Base-by-base conservation (phyloP, 2,329 filamentous ascomycete species). In the Colletotrichum navitas region DNA sequence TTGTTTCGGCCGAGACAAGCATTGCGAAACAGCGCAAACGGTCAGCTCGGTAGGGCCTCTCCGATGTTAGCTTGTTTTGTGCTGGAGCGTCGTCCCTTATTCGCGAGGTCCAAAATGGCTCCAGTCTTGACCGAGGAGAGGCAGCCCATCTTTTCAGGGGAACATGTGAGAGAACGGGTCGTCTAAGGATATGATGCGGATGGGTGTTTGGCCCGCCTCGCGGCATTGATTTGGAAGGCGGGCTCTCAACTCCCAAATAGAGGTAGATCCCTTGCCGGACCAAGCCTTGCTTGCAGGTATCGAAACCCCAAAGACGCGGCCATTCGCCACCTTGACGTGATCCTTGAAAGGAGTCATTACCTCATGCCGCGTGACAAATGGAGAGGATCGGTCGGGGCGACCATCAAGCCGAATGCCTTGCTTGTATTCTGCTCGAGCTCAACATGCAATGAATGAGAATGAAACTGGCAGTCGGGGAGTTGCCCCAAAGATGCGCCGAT, bases 11-110 rank as follows among this genome's bases (percentile, higher is more conserved):
- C 21, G 11, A 39, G 59, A 32, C 59, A 32, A 43, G 65, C 65
- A 72, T 72, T 59, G 47, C 54, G 69, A 72, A 68, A 64, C 69
- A 12, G 16, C 39, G 45, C 39, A n/a, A 24, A 58, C 68, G 36
- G 47, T 51, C 65, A 49, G 24, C 65, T 68, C 54, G 59, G 65
- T n/a, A 18, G 29, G 45, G 60, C 26, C 36, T 29, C 54, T 60
- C 54, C 54, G 59, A 49, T 55, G 39, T 41, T 59, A 36, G 65
- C n/a, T n/a, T n/a, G 65, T 63, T 68, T 71, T 52, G 34, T n/a
- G n/a, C 34, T 34, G 49, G 32, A 67, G 34, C 3, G 7, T 55
- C n/a, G 21, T 47, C 10, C 52, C 54, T 71, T 71, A 63, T 63
- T 68, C 43, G 58, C 58, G 51, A 68, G 41, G 29, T 62, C 29